Base-by-base conservation (phyloP, 768 basidiomycete species). In the Mycena maculata region DNA sequence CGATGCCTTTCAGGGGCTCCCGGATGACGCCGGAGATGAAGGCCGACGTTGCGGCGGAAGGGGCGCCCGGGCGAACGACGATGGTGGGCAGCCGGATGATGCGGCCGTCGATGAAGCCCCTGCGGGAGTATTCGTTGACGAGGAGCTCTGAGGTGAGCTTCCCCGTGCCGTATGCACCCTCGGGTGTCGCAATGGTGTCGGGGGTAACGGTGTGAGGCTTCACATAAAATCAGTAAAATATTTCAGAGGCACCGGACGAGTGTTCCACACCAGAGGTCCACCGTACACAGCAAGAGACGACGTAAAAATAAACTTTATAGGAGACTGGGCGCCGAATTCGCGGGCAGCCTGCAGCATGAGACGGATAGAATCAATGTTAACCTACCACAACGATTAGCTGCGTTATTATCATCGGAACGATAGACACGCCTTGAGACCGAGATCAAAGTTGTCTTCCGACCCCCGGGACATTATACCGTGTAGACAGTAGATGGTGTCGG, bases 381-480 rank as follows among this genome's bases (percentile, higher is more conserved):
- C 85, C 81, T 85, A 30, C 33, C 33, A 36, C 27, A 58, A 33
- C 39, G 31, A 7, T 23, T 50, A 28, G 55, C 23, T 30, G 20
- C 22, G 54, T n/a, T 48, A 57, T 4, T 30, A 18, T 9, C 4
- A 48, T 7, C 16, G 45, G 12, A 4, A 27, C 9, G n/a, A 50
- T 12, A 8, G 4, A 54, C 33, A 20, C 11, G 82, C 84, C 77
- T 84, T 82, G 27, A 85, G 63, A n/a, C 86, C 87, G 1, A 88
- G 72, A 44, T 86, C 85, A 73, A 90, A 88, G 67, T 87, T 82
- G 63, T 86, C 85, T 73, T 90, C 88, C 18, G 86, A 82, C 38
- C 86, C 86, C 18, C 87, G 84, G 27, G 87, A 88, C 88, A 90
- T 88, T 71, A 89, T 87, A 2, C 88, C 88, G 71, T 86, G 85